Percentiles rank a stretch among this genome's conserved stretches.
Evolutionary conservation across 306 rosid genomes (phyloP).

Genomic region (Fragaria nilgerrensis): DNA sequence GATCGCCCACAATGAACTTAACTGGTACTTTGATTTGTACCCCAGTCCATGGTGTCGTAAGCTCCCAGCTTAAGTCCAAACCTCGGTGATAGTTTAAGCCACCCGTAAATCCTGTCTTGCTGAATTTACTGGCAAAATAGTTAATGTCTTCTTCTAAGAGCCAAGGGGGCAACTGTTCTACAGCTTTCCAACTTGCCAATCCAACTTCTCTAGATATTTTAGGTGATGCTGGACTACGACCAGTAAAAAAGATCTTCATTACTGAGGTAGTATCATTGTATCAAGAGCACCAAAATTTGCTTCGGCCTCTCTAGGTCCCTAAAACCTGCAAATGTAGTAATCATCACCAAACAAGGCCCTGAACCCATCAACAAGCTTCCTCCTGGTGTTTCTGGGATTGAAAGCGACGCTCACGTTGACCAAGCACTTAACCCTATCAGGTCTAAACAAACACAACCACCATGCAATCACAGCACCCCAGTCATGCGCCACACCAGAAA

Average conservation of each 20-base stretch:
- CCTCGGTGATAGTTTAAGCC: constrained; percentile 79
- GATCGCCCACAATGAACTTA: constrained; percentile 33
- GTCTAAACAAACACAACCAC: constrained; percentile 53
- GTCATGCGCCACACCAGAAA: constrained; percentile 64
- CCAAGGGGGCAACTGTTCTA: constrained; percentile 59
- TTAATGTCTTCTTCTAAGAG: constrained; percentile 65
- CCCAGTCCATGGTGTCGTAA: constrained; percentile 62
- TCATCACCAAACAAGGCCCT: constrained; percentile 20
- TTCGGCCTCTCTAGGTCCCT: constrained; percentile 72
- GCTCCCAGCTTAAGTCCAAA: constrained; percentile 60
- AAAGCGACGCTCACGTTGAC: constrained; percentile 58
- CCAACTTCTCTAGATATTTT: constrained; percentile 49
- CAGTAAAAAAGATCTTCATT: constrained; percentile 41
- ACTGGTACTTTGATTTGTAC: constrained; percentile 51
- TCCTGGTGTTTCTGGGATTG: constrained; percentile 32
- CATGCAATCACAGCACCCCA: constrained; percentile 68
- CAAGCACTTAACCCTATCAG: constrained; percentile 59
- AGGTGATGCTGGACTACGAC: constrained; percentile 44
- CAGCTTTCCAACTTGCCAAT: constrained; percentile 31
- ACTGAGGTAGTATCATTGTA: constrained; percentile 29
- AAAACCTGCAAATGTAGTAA: constrained; percentile 11
- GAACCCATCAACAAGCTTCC: constrained; percentile 5
- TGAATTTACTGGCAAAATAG: constrained; percentile 51
- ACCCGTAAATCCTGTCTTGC: constrained; percentile 65
- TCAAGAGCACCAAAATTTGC: constrained; percentile 45